Conservation (phyloP, 805 yeast genomes). For the Wickerhamia fluorescens region DNA sequence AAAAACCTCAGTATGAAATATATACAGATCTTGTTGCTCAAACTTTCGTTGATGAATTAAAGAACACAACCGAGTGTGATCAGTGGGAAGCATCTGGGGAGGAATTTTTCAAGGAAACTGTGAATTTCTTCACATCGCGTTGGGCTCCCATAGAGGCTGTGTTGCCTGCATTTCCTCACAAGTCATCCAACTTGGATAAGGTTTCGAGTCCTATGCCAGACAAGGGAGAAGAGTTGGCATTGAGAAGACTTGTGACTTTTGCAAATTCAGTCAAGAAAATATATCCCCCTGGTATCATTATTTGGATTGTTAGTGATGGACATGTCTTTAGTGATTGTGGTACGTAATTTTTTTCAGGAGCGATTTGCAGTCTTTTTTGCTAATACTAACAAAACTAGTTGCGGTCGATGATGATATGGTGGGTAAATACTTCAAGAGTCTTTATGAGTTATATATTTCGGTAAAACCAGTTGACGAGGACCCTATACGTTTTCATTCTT, state of each 20-base stretch:
- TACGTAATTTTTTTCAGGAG: conserved; percentile 5
- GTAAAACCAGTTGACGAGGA: conserved; percentile 24
- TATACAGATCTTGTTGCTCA: conserved; percentile 23
- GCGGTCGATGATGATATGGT: conserved; percentile 54
- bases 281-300: conserved; percentile 49
- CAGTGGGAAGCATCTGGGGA: conserved; percentile 45
- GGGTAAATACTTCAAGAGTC: conserved; percentile 37
- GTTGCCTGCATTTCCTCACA: conserved; percentile 60
- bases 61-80: conserved; percentile 41
- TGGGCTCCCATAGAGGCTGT: conserved; percentile 45
- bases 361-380: not conserved
- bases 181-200: conserved; percentile 50
- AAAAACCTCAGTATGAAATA: conserved; percentile 3
- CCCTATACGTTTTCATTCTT: conserved; percentile 25
- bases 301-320: conserved; percentile 57
- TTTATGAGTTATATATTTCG: conserved; percentile 36
- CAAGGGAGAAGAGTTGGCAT: conserved; percentile 39
- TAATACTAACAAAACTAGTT: conserved; percentile 17
- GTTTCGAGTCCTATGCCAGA: conserved; percentile 47
- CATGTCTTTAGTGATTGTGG: conserved; percentile 58
- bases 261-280: conserved; percentile 21
- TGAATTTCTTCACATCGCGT: conserved; percentile 44
- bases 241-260: conserved; percentile 24
- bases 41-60: conserved; percentile 40
- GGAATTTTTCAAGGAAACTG: conserved; percentile 33